Evolutionary conservation across 352 stramenopile genomes (phyloP).

Genomic region (Pythium dissotocum): DNA sequence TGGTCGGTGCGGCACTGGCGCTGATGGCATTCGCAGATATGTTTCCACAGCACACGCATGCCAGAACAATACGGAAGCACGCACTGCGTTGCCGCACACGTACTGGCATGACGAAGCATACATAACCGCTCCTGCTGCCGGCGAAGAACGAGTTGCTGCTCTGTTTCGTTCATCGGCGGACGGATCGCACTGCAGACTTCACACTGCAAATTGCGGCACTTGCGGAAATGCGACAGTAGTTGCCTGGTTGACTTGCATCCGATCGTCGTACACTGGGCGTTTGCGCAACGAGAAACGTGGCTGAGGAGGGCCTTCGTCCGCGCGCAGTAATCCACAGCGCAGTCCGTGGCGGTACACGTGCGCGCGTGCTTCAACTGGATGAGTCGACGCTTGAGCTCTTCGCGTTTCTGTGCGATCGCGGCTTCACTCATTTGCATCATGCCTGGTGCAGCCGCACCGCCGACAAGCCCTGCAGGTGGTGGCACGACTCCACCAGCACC

Average conservation of each 20-base stretch:
- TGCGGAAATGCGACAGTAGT: slow-evolving; percentile 85
- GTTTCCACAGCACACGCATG: slow-evolving; percentile 91
- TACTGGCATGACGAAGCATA: slow-evolving; percentile 87
- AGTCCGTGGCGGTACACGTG: slow-evolving; percentile 76
- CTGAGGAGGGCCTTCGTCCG: slow-evolving; percentile 78
- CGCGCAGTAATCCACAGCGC: slow-evolving; percentile 78
- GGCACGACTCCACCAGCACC: slow-evolving; percentile 10
- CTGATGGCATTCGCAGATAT: slow-evolving; percentile 90
- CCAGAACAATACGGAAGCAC: slow-evolving; percentile 82
- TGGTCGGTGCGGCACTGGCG: slow-evolving; percentile 85
- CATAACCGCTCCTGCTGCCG: slow-evolving; percentile 85
- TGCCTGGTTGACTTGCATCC: slow-evolving; percentile 88
- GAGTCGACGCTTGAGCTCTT: slow-evolving; percentile 81
- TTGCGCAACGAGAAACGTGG: slow-evolving; percentile 82
- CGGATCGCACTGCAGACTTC: slow-evolving; percentile 88
- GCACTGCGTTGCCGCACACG: slow-evolving; percentile 63
- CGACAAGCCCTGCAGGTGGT: slow-evolving; percentile 16
- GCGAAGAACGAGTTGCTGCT: slow-evolving; percentile 83
- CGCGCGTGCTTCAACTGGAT: slow-evolving; percentile 88
- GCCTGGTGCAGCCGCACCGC: slow-evolving; percentile 26
- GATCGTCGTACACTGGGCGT: slow-evolving; percentile 85
- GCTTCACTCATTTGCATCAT: slow-evolving; percentile 80
- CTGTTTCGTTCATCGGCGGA: slow-evolving; percentile 85
- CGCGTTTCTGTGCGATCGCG: slow-evolving; percentile 81
- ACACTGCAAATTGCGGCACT: slow-evolving; percentile 86